Percentiles rank a stretch among this genome's conserved stretches.
phyloP scores from a whole-genome alignment of 108 stramenopile genomes.

The Skeletonema costatum region DNA sequence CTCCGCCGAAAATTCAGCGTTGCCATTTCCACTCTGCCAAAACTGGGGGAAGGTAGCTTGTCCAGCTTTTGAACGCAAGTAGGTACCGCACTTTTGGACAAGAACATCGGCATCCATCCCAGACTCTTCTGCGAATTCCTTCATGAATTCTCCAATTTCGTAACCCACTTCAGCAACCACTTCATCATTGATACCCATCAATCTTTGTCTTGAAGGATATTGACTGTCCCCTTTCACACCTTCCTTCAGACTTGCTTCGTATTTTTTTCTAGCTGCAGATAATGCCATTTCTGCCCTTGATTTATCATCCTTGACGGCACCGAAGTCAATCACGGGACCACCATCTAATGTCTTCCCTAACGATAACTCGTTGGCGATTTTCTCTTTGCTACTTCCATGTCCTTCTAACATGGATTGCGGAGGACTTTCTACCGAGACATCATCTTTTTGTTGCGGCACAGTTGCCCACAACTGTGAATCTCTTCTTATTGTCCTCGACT shows the following conservation, averaged over 20 bases:
- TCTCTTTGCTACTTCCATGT: slow-evolving; percentile 31
- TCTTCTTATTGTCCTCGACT: not conserved
- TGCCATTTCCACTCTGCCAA: slow-evolving; percentile 5
- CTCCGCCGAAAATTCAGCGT: slow-evolving; percentile 25
- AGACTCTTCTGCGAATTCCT: slow-evolving; percentile 45
- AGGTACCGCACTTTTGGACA: slow-evolving; percentile 73
- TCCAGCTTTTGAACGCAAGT: slow-evolving; percentile 65
- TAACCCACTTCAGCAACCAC: slow-evolving; percentile 87
- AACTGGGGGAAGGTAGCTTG: slow-evolving; percentile 52
- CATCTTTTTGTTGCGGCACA: not conserved
- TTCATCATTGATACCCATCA: slow-evolving; percentile 90
- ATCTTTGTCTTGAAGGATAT: slow-evolving; percentile 13
- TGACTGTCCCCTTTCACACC: not conserved
- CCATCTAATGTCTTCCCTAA: slow-evolving; percentile 71
- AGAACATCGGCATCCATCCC: slow-evolving; percentile 37
- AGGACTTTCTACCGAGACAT: not conserved
- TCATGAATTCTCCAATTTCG: slow-evolving; percentile 65
- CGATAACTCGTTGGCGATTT: slow-evolving; percentile 65
- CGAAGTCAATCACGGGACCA: slow-evolving; percentile 85
- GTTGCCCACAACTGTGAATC: not conserved
- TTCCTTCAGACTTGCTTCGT: slow-evolving; percentile 21
- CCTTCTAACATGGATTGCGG: not conserved
- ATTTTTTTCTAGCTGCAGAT: slow-evolving; percentile 55
- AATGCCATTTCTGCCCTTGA: slow-evolving; percentile 78
- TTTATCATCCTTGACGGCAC: slow-evolving; percentile 70